Base-by-base conservation (phyloP, 2,329 filamentous ascomycete genomes). In the Teratosphaeria nubilosa region DNA sequence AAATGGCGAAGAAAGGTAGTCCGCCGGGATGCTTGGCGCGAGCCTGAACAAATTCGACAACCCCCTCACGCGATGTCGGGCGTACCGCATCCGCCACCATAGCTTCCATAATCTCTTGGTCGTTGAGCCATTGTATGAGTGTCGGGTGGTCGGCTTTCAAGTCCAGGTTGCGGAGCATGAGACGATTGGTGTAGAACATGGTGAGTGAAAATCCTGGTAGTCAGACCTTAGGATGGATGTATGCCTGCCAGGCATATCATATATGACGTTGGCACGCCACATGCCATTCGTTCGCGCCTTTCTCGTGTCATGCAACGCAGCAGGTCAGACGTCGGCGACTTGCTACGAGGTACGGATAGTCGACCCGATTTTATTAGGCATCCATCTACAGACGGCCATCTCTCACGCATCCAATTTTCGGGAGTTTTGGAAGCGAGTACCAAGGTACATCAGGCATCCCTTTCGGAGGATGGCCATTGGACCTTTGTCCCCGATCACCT, bases 161-260 rank as follows among this genome's bases (percentile, higher is more conserved):
- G 20, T 57, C 56, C 48, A 57, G 32, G 51, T 51, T 41, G 32
- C 56, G 48, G 13, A 57, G 48, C 56, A 57, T 53, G 30, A 57
- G 32, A 16, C 30, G 48, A 5, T 53, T 20, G 50, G 51, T 57
- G 56, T 45, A 57, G 50, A 57, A 53, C 56, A 57, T 57, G n/a
- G n/a, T 27, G 25, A 20, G 51, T 6, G n/a, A n/a, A n/a, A n/a
- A 53, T 22, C 24, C 11, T 37, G 34, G 11, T 13, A 37, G 11
- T 37, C 34, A 37, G 27, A n/a, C n/a, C n/a, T n/a, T n/a, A n/a
- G n/a, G n/a, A n/a, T n/a, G n/a, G n/a, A n/a, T n/a, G n/a, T 9
- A 16, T 37, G 11, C 16, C 6, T 37, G 34, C 34, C 4, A 16
- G 34, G 16, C 34, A 16, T 10, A 37, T 13, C 16, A 37, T 37